Evolutionary conservation across 164 flowering plant genomes (phyloP).

Genomic region (Tetracentron sinense): DNA sequence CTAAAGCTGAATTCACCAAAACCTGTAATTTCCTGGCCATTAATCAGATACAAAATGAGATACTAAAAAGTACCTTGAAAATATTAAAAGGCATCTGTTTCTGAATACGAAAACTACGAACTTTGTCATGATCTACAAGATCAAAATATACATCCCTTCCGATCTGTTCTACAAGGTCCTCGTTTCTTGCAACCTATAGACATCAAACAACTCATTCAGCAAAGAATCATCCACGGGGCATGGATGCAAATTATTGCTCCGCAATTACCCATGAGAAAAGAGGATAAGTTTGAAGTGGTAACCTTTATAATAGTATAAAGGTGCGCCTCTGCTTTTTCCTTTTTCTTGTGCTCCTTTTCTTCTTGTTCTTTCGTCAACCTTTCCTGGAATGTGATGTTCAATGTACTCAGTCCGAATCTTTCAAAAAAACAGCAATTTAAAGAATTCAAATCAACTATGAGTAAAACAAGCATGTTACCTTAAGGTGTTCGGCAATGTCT

Average conservation of each 20-base stretch:
- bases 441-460: not conserved
- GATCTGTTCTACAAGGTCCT: slow-evolving; percentile 71
- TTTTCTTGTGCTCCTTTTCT: slow-evolving; percentile 83
- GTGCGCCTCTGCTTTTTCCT: slow-evolving; percentile 83
- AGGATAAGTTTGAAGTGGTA: not conserved
- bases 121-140: slow-evolving; percentile 88
- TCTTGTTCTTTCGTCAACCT: slow-evolving; percentile 91
- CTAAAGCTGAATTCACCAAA: not conserved
- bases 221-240: not conserved
- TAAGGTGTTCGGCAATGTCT: slow-evolving; percentile 84
- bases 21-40: not conserved
- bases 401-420: slow-evolving; percentile 6
- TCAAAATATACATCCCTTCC: slow-evolving; percentile 79
- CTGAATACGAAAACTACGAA: slow-evolving; percentile 70
- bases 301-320: slow-evolving; percentile 85
- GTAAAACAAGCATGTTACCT: slow-evolving; percentile 40
- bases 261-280: not conserved
- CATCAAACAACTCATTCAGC: slow-evolving; percentile 4
- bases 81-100: slow-evolving; percentile 55
- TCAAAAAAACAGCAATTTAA: not conserved
- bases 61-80: slow-evolving; percentile 49
- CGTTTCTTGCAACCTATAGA: slow-evolving; percentile 69
- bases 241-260: not conserved
- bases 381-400: slow-evolving; percentile 34
- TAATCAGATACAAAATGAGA: not conserved